These are phyloP conservation scores for Monilinia vaccinii-corymbosi DNA, from an alignment of 2,329 filamentous ascomycete species.

Conservation along the genomic window DNA sequence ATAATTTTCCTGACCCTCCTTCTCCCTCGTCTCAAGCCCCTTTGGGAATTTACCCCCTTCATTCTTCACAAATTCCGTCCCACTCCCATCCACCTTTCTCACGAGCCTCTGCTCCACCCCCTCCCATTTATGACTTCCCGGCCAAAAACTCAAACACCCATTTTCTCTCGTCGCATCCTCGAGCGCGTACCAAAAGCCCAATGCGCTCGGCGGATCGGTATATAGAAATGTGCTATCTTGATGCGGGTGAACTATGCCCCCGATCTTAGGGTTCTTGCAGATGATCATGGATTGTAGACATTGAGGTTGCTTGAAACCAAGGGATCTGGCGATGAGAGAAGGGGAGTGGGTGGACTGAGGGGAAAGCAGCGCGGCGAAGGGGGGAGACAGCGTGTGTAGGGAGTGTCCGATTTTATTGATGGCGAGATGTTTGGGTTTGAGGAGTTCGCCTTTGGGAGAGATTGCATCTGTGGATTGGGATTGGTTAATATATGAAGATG, in stretches of 20 bases:
- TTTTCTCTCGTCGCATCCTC: conserved; percentile 85
- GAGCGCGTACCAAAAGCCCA: conserved; percentile 96
- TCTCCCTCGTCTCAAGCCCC: conserved; percentile 36
- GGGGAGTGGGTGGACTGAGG: conserved; percentile 33
- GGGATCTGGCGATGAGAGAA: conserved; percentile 37
- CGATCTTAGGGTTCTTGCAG: conserved; percentile 96
- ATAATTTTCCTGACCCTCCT: conserved; percentile 40
- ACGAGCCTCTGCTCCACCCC: conserved; percentile 69
- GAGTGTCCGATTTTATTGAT: conserved; percentile 87
- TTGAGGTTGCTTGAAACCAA: conserved; percentile 39
- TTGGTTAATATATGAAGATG: not conserved
- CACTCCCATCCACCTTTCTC: conserved; percentile 41
- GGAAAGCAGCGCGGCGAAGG: conserved; percentile 49
- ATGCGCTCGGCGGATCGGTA: conserved; percentile 77
- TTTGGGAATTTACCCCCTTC: conserved; percentile 55
- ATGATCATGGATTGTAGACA: conserved; percentile 94
- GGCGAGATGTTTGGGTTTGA: conserved; percentile 70
- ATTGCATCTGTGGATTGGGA: conserved; percentile 64
- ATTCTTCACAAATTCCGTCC: conserved; percentile 67
- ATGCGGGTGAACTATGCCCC: conserved; percentile 81
- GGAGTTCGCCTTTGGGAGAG: conserved; percentile 50
- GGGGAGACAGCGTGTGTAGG: conserved; percentile 58
- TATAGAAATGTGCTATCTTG: conserved; percentile 92
- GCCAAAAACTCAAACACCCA: conserved; percentile 79
- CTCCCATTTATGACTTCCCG: conserved; percentile 69